These are phyloP conservation scores for Trametes versicolor DNA, from an alignment of 1,284 basidiomycete species.

Conservation along the genomic window DNA sequence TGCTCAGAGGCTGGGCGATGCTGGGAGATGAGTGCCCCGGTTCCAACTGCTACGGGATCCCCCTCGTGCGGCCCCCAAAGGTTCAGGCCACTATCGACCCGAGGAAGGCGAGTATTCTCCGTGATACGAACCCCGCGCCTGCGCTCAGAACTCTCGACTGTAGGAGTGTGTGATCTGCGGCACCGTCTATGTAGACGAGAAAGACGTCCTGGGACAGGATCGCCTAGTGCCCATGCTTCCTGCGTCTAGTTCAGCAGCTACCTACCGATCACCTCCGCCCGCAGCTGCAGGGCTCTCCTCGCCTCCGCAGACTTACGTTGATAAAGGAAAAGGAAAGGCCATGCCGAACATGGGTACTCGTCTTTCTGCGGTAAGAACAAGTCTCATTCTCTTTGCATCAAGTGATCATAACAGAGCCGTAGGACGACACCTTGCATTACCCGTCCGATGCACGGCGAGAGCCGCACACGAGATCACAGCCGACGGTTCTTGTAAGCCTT, in stretches of 20 bases:
- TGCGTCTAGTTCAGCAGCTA: constrained; percentile 15
- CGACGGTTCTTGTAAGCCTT: constrained; percentile 17
- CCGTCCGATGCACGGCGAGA: constrained; percentile 25
- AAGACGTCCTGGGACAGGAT: constrained; percentile 60
- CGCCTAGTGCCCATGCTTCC: constrained; percentile 50
- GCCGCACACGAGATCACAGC: constrained; percentile 1
- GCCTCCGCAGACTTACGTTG: constrained; percentile 1
- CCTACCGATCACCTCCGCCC: constrained; percentile 6
- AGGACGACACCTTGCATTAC: constrained; percentile 10
- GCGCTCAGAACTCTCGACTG: constrained; percentile 8
- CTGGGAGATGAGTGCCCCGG: constrained; percentile 83
- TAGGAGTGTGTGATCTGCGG: constrained; percentile 86
- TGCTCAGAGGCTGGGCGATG: constrained; percentile 87
- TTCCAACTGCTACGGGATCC: constrained; percentile 72
- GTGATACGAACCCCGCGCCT: not conserved
- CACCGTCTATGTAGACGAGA: constrained; percentile 64
- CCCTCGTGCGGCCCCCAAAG: constrained; percentile 79
- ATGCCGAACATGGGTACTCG: not conserved
- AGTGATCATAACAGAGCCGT: not conserved
- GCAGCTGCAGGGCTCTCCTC: not conserved
- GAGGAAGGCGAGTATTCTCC: constrained; percentile 59
- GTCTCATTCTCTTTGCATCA: not conserved
- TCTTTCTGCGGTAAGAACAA: constrained; percentile 5
- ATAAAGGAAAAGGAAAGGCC: constrained; percentile 24
- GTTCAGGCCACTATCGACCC: constrained; percentile 66